Percentiles rank a stretch among this genome's conserved stretches.
phyloP scores from a whole-genome alignment of 2,329 filamentous ascomycete genomes.

The Aspergillus cejpii region DNA sequence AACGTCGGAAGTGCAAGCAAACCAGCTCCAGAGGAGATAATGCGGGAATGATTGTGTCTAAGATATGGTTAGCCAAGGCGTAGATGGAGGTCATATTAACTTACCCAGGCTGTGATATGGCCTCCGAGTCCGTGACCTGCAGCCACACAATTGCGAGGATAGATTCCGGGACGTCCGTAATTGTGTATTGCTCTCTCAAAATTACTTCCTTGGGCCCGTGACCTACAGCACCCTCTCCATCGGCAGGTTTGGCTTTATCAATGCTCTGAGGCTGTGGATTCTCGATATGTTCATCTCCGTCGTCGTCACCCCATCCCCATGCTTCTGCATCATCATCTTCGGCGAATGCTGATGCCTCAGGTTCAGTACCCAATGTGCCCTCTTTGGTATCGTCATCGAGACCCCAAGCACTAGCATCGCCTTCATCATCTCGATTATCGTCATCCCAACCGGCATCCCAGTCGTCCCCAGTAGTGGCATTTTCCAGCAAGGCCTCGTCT shows the following conservation, averaged over 20 bases:
- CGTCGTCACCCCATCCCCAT: conserved; percentile 79
- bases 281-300: conserved; percentile 32
- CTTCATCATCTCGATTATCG: conserved; percentile 41
- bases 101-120: conserved; percentile 35
- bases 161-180: conserved; percentile 78
- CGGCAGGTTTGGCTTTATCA: conserved; percentile 17
- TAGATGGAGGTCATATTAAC: conserved; percentile 9
- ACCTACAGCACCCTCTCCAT: conserved; percentile 15
- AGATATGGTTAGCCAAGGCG: conserved; percentile 17
- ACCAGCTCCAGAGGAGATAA: conserved; percentile 39
- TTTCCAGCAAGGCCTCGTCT: conserved; percentile 58
- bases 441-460: conserved; percentile 80
- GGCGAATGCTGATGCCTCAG: conserved; percentile 7
- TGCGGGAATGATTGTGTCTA: conserved; percentile 31
- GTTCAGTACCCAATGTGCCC: conserved; percentile 15
- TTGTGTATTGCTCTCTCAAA: conserved; percentile 76
- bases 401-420: conserved; percentile 47
- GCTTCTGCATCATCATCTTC: conserved; percentile 52
- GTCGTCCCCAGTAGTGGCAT: conserved; percentile 50
- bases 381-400: conserved; percentile 40
- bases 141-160: conserved; percentile 47
- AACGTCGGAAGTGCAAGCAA: conserved; percentile 44
- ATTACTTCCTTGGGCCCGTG: conserved; percentile 57
- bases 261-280: conserved; percentile 16
- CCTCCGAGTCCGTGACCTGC: conserved; percentile 39